Percentiles rank a stretch among this genome's conserved stretches.
Conservation (phyloP, 805 yeast genomes). For the Candida methanosorbosa region DNA sequence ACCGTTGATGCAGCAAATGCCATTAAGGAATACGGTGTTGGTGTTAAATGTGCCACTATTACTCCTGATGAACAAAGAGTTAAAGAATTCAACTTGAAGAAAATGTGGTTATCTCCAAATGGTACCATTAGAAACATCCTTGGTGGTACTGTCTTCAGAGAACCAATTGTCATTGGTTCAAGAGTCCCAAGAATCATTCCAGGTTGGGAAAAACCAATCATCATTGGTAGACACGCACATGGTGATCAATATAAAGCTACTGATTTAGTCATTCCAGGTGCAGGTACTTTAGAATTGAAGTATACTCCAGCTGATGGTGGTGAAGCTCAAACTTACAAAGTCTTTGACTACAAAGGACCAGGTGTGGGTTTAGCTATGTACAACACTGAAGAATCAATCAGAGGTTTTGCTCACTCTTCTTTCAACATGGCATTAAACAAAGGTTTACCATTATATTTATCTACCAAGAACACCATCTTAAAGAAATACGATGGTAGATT, state of each 20-base stretch:
- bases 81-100: slow-evolving; percentile 59
- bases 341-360: slow-evolving; percentile 53
- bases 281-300: slow-evolving; percentile 59
- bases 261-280: slow-evolving; percentile 56
- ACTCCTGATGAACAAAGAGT: slow-evolving; percentile 81
- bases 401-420: slow-evolving; percentile 72
- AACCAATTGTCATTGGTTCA: slow-evolving; percentile 66
- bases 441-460: slow-evolving; percentile 54
- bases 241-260: slow-evolving; percentile 84
- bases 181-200: slow-evolving; percentile 72
- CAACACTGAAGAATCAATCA: slow-evolving; percentile 71
- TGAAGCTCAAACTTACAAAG: slow-evolving; percentile 37
- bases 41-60: slow-evolving; percentile 79
- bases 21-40: slow-evolving; percentile 66
- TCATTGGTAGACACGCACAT: slow-evolving; percentile 80
- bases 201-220: slow-evolving; percentile 75
- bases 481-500: slow-evolving; percentile 78
- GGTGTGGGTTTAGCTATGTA: slow-evolving; percentile 82
- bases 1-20: slow-evolving; percentile 78
- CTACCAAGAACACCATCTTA: slow-evolving; percentile 75
- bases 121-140: slow-evolving; percentile 77
- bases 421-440: slow-evolving; percentile 65
- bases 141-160: slow-evolving; percentile 81
- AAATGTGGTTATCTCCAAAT: slow-evolving; percentile 84
- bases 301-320: slow-evolving; percentile 58